These are phyloP conservation scores for Tubosaeta sp. DNA, from an alignment of 768 basidiomycete species.

Conservation along the genomic window DNA sequence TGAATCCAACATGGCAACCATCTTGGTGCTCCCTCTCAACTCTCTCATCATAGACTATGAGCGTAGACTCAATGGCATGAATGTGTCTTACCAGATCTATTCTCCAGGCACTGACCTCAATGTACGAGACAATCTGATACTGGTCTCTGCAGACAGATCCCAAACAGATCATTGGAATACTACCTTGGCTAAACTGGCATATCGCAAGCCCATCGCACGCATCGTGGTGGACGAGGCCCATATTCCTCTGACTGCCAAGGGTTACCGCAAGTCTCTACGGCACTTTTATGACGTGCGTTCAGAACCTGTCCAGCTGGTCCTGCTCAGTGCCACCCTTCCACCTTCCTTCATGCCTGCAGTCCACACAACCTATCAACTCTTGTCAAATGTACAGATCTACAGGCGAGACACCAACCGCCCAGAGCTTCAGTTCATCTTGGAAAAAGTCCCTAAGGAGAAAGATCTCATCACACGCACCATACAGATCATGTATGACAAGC, in stretches of 20 bases:
- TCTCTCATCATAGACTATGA: background rate
- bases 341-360: background rate
- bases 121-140: background rate
- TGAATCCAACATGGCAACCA: background rate
- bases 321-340: slow-evolving; percentile 20
- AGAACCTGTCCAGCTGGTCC: slow-evolving; percentile 11
- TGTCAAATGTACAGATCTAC: background rate
- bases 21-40: background rate
- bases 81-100: background rate
- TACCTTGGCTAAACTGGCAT: background rate
- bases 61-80: background rate
- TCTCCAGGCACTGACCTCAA: background rate
- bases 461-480: fast-evolving
- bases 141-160: slow-evolving; percentile 7
- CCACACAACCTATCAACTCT: background rate
- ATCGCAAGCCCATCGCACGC: background rate
- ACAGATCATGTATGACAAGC: background rate
- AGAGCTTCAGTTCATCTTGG: slow-evolving; percentile 7
- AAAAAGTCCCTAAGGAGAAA: background rate
- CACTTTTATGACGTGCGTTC: background rate
- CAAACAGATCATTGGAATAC: slow-evolving; percentile 3
- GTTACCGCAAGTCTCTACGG: slow-evolving; percentile 8
- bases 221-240: slow-evolving; percentile 26
- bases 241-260: slow-evolving; percentile 2
- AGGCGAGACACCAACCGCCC: background rate